Evolutionary conservation across 2,329 filamentous ascomycete species (phyloP).

Genomic region (Diaporthe citri): DNA sequence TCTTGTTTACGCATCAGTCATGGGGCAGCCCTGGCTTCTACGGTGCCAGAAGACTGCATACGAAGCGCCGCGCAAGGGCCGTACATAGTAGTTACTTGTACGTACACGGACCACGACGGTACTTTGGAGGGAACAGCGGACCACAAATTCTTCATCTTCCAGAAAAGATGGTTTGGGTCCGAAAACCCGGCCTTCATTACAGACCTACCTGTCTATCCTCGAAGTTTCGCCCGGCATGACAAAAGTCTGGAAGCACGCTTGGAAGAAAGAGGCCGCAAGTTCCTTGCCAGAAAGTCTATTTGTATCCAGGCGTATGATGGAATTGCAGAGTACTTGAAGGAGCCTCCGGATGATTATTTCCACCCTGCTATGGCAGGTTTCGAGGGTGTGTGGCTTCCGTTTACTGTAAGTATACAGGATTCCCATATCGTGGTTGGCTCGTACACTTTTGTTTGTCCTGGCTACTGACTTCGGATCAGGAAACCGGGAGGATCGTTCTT

Average conservation of each 20-base stretch:
- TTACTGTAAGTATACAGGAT: neutral
- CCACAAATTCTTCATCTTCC: neutral
- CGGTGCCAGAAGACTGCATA: slow-evolving; percentile 16
- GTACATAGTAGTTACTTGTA: slow-evolving; percentile 1
- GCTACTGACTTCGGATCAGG: neutral
- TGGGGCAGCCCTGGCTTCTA: slow-evolving; percentile 1
- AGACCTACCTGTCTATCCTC: neutral
- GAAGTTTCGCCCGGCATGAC: neutral
- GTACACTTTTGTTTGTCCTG: neutral
- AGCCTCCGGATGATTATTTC: neutral
- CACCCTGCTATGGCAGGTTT: neutral
- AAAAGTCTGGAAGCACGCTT: neutral
- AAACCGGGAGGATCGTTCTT: neutral
- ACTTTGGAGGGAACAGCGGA: neutral
- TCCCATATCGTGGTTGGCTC: neutral
- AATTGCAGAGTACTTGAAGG: neutral
- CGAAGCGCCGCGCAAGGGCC: neutral
- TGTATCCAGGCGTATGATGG: slow-evolving; percentile 9
- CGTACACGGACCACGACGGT: slow-evolving; percentile 6
- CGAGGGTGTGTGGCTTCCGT: neutral
- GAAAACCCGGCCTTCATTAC: slow-evolving; percentile 2
- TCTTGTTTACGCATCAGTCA: neutral
- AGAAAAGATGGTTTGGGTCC: slow-evolving; percentile 8
- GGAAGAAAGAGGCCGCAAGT: neutral
- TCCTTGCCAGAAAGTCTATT: neutral